phyloP scores from a whole-genome alignment of 306 rosid species.

The Elaeagnus macrophylla region DNA sequence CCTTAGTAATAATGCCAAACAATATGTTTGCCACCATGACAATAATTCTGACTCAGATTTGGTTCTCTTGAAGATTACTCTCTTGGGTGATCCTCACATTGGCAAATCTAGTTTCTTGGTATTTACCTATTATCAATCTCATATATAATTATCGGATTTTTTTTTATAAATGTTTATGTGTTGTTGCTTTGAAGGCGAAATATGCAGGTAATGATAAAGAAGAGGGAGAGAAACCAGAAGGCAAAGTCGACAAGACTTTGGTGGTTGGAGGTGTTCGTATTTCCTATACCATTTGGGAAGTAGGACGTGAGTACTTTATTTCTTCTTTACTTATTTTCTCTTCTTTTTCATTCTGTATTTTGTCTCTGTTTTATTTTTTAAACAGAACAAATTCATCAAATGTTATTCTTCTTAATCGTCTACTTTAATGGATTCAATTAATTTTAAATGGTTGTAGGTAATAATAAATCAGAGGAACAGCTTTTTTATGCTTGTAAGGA shows the following conservation, averaged over 20 bases:
- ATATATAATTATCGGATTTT: neutral
- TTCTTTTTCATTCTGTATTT: neutral
- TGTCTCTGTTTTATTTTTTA: neutral
- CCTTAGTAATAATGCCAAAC: neutral
- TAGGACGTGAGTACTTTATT: slow-evolving; percentile 41
- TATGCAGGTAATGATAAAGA: slow-evolving; percentile 56
- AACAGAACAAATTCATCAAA: too few species aligned
- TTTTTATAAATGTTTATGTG: neutral
- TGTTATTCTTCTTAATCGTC: neutral
- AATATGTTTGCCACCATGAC: neutral
- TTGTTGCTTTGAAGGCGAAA: slow-evolving; percentile 43
- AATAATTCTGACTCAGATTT: slow-evolving; percentile 52
- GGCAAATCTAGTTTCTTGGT: slow-evolving; percentile 96
- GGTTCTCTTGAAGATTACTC: slow-evolving; percentile 75
- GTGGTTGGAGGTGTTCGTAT: slow-evolving; percentile 69
- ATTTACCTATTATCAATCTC: neutral
- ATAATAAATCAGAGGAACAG: slow-evolving; percentile 43
- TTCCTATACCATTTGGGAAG: slow-evolving; percentile 87
- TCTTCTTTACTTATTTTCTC: neutral
- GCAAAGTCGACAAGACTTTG: slow-evolving; percentile 62
- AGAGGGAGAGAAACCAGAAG: slow-evolving; percentile 26
- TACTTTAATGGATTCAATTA: neutral
- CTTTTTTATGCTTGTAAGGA: slow-evolving; percentile 71
- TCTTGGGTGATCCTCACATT: slow-evolving; percentile 71
- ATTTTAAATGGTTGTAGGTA: slow-evolving; percentile 33